phyloP scores from a whole-genome alignment of 345 rosid species.

The Anacardium occidentale region DNA sequence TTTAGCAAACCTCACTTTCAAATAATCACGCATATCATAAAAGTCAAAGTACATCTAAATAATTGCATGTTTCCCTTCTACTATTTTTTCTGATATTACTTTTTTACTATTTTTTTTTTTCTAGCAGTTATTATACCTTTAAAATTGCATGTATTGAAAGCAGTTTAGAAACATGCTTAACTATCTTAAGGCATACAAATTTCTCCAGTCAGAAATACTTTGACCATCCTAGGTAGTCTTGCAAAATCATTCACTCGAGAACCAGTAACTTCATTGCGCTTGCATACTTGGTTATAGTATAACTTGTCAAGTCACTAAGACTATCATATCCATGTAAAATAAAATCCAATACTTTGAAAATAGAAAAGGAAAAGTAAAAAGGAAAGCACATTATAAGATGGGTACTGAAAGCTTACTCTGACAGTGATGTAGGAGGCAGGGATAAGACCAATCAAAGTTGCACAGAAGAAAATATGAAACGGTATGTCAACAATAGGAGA shows the following conservation, averaged over 20 bases:
- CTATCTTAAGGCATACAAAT: background rate
- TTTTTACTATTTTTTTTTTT: no score
- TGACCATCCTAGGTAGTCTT: background rate
- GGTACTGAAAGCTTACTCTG: conserved; percentile 49
- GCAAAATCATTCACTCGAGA: background rate
- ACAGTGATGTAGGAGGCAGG: conserved; percentile 95
- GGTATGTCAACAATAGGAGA: conserved; percentile 97
- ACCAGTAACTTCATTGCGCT: background rate
- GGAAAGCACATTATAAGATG: no score
- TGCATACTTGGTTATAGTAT: background rate
- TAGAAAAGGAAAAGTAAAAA: background rate
- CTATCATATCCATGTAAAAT: background rate
- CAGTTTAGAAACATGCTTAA: background rate
- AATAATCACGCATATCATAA: background rate
- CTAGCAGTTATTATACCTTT: background rate
- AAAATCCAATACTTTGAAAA: background rate
- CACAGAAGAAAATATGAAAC: conserved; percentile 87
- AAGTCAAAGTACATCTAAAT: background rate
- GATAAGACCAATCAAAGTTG: conserved; percentile 83
- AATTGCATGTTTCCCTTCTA: background rate
- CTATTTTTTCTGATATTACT: background rate
- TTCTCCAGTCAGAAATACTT: background rate
- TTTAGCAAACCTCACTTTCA: background rate
- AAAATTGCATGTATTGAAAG: background rate
- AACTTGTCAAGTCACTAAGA: background rate